Percentiles rank a stretch among this genome's conserved stretches.
Conservation (phyloP, 164 flowering plant species). For the Litsea cubeba region DNA sequence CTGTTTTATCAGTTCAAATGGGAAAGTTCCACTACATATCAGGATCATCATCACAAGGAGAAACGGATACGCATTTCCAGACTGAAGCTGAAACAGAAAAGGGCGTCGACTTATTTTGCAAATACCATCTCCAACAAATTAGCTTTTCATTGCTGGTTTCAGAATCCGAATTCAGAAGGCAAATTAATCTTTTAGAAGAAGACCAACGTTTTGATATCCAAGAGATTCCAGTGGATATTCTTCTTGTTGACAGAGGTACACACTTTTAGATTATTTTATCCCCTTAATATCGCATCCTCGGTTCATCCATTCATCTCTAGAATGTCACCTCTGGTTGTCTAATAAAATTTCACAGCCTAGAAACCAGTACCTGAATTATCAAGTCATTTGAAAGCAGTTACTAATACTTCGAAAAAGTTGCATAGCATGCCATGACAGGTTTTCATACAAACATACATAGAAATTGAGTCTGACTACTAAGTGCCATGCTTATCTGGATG, state of each 20-base stretch:
- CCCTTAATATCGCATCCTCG: neutral
- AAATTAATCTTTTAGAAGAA: neutral
- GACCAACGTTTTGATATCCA: neutral
- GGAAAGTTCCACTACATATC: neutral
- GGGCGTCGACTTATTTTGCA: slow-evolving; percentile 1
- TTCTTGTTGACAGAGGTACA: slow-evolving; percentile 1
- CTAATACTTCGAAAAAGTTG: neutral
- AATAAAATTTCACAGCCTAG: neutral
- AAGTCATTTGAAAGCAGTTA: neutral
- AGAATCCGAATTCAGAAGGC: neutral
- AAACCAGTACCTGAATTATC: slow-evolving; percentile 16
- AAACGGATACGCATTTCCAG: neutral
- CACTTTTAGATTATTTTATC: neutral
- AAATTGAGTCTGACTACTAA: neutral
- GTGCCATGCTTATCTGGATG: neutral
- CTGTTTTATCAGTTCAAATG: neutral
- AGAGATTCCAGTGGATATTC: neutral
- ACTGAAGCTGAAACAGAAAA: neutral
- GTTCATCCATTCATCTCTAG: neutral
- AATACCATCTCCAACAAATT: neutral
- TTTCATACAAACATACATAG: neutral
- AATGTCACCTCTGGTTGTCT: neutral
- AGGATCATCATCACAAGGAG: neutral
- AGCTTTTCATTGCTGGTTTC: neutral
- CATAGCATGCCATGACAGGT: neutral